A percentile compares a stretch with the other conserved stretches of the same genome.
Evolutionary conservation across 2,329 filamentous ascomycete species (phyloP).

Genomic region (Chaetomium olivaceum): DNA sequence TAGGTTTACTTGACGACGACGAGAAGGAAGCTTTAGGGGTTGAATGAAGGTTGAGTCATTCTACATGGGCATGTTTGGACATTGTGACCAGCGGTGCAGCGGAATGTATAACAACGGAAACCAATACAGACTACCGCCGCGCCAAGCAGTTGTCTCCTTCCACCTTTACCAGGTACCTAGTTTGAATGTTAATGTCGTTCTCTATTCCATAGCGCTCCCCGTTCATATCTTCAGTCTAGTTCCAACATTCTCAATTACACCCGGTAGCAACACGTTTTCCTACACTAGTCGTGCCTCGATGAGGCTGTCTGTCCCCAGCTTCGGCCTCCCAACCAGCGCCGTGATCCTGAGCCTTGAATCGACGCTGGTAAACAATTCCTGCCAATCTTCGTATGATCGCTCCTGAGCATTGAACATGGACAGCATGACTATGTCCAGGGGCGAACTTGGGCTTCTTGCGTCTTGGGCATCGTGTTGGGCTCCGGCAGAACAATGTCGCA

Average conservation of each 20-base stretch:
- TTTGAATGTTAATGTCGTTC: background rate
- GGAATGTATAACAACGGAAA: background rate
- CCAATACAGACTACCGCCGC: background rate
- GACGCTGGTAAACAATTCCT: slow-evolving; percentile 20
- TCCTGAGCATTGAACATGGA: slow-evolving; percentile 25
- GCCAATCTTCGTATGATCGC: slow-evolving; percentile 19
- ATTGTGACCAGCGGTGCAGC: background rate
- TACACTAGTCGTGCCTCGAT: background rate
- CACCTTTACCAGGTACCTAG: background rate
- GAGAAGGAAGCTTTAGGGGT: background rate
- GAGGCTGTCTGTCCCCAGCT: slow-evolving; percentile 19
- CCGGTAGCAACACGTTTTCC: background rate
- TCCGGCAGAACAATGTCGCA: slow-evolving; percentile 24
- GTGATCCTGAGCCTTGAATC: slow-evolving; percentile 17
- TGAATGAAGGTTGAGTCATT: background rate
- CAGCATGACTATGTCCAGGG: slow-evolving; percentile 22
- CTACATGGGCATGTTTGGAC: background rate
- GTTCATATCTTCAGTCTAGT: background rate
- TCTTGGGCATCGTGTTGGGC: slow-evolving; percentile 10
- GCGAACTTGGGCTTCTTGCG: slow-evolving; percentile 12
- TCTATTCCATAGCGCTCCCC: background rate
- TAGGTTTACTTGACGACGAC: slow-evolving; percentile 9
- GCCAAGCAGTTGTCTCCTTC: background rate
- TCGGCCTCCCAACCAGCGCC: slow-evolving; percentile 20
- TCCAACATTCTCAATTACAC: background rate